phyloP scores from a whole-genome alignment of 176 grass and related monocot genomes.

The Guadua angustifolia region DNA sequence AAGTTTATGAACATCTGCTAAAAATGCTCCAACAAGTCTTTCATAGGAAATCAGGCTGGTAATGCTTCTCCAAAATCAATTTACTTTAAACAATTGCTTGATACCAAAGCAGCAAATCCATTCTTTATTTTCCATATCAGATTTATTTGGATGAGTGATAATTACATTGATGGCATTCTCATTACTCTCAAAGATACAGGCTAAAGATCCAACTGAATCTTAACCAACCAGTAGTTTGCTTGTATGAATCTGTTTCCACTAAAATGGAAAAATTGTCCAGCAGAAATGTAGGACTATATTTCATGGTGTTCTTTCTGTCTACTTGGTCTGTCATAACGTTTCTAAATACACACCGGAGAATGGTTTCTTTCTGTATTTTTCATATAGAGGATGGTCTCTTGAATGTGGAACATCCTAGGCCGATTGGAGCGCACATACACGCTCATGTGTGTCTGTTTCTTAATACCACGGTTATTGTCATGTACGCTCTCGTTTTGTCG shows the following conservation, averaged over 20 bases:
- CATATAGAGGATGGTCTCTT: slow-evolving; percentile 5
- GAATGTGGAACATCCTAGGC: not conserved
- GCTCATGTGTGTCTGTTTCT: not conserved
- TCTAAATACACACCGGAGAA: not conserved
- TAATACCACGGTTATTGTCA: not conserved
- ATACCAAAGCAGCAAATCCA: not conserved
- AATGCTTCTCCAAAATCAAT: slow-evolving; percentile 14
- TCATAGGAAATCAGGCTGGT: not conserved
- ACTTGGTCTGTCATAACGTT: slow-evolving; percentile 1
- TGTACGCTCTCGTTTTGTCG: not conserved
- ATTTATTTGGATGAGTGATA: not conserved
- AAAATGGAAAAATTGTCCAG: not conserved
- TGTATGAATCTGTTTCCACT: not conserved
- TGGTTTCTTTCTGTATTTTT: not conserved
- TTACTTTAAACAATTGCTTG: not conserved
- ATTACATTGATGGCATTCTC: not conserved
- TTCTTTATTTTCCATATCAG: not conserved
- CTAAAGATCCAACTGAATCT: not conserved
- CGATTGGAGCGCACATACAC: not conserved
- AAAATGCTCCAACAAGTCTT: not conserved
- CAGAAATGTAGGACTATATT: not conserved
- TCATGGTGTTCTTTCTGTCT: not conserved
- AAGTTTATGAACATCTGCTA: not conserved
- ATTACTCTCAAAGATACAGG: not conserved
- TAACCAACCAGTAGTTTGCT: not conserved